Base-by-base conservation (phyloP, 1,284 basidiomycete species). In the Omphalotus olearius region DNA sequence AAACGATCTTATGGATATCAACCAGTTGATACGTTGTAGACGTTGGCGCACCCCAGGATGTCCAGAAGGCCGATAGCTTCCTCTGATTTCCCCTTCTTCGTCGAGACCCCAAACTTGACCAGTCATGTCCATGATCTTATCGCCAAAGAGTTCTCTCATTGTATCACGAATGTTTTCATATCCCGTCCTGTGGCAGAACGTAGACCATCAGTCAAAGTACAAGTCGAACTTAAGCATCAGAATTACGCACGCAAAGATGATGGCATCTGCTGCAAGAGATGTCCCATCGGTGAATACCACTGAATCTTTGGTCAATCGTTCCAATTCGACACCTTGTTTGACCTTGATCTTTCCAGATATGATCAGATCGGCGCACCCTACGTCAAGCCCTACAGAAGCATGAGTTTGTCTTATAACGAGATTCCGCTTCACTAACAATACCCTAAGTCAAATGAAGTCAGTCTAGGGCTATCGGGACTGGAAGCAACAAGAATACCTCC, bases 351-450 rank as follows among this genome's bases (percentile, higher is more conserved):
- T 51, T 9, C 65, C 65, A 13, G 57, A 49, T 16, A 56, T 51
- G 16, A 68, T 65, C 5, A 67, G 50, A 11, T 71, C 60, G 5
- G 69, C 68, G 33, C 64, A 66, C 11, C 74, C 75, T 20, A 73
- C 69, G 53, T 77, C 73, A 28, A 69, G 56, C 66, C 65, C 69
- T 70, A 7, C 3, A 33, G 13, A 33, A 9, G 5, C 23, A 23
- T 23, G 3, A 23, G 23, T 23, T 23, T 23, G 23, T 5, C 5
- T 23, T 5, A 23, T 23, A 7, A 33, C 13, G 7, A 3, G 9
- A 9, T 33, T 33, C 9, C 30, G 30, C 13, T 33, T 9, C 13
- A 33, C 30, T 33, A 33, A 33, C 30, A 33, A 7, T 33, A 33
- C 2, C 30, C 30, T 33, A 7, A 33, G 30, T 33, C 16, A 23